Base-by-base conservation (phyloP, 257 asterid species). In the Fraxinus quadrangulata region DNA sequence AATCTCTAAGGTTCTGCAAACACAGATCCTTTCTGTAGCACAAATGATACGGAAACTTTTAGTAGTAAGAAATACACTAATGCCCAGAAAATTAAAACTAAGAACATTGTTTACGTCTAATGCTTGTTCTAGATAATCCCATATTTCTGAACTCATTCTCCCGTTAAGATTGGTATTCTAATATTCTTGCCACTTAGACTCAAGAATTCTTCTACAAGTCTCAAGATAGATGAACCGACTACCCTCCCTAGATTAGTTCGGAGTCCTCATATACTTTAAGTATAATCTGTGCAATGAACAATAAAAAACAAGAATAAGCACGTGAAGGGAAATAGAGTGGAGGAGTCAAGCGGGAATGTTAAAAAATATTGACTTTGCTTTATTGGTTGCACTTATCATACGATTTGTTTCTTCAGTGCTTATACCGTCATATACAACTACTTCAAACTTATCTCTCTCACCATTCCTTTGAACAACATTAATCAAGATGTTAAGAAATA, bases 201-300 rank as follows among this genome's bases (percentile, higher is more conserved):
- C 86, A 88, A 67, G 72, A 98, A 83, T 89, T 93, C 99, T 68
- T 90, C 99, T 1, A 79, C 83, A 56, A 95, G 93, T 84, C 97
- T 89, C 86, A 93, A 39, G 75, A 95, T 86, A 68, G 99, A 95
- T 17, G 99, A 98, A 23, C 94, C 86, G 8, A 92, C 93, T 78
- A 95, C 80, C 86, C 99, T 87, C 79, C 99, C 99, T 0, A 95
- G 71, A 83, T 95, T 98, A n/a, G 99, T 95, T 87, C 89, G 91
- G 86, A 75, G 75, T 87, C 72, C 97, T 86, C 87, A 91, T 6
- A 85, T 90, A 88, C 80, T 90, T 95, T 79, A 95, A 87, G 87
- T 95, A 95, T 75, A 93, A 84, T 84, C 98, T 95, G 90, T 77
- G 33, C 9, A 74, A 70, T 21, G 47, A 80, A 84, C 65, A 76